Percentiles rank a stretch among this genome's conserved stretches.
phyloP scores from a whole-genome alignment of 164 flowering plant species.

The Tinospora cordifolia region DNA sequence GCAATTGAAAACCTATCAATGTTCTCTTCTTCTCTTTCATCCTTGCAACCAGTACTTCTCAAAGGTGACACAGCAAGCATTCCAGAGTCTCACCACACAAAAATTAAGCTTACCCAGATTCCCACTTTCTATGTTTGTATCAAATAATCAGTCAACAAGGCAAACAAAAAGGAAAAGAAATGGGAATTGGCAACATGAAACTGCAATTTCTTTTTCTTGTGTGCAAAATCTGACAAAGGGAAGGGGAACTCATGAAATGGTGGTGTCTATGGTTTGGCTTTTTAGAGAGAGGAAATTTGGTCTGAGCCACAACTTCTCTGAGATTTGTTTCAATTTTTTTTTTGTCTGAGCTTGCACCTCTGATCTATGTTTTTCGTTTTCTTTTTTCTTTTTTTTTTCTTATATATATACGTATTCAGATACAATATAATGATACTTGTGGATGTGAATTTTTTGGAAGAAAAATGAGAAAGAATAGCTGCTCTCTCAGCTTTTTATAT shows the following conservation, averaged over 20 bases:
- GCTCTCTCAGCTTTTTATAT: too few relatives aligned
- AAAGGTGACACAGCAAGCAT: conserved; percentile 69
- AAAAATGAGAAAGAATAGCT: conserved; percentile 8
- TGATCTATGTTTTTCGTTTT: neutral
- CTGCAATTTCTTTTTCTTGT: neutral
- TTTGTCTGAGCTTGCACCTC: conserved; percentile 21
- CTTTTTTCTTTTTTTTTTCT: neutral
- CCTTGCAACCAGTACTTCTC: conserved; percentile 29
- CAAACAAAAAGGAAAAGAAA: too few relatives aligned
- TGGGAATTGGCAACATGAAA: neutral
- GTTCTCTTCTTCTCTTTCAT: conserved; percentile 41
- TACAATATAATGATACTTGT: too few relatives aligned
- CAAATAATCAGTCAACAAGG: neutral
- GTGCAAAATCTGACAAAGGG: neutral
- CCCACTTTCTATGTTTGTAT: neutral
- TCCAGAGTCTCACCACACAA: conserved; percentile 14
- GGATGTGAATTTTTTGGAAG: conserved; percentile 34
- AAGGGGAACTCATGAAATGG: neutral
- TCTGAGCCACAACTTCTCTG: conserved; percentile 45
- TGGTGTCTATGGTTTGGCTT: conserved; percentile 5
- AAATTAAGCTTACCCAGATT: neutral
- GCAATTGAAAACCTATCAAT: conserved; percentile 28
- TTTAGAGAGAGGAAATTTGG: conserved; percentile 15
- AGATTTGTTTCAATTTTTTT: conserved; percentile 35
- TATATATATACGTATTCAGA: neutral